Evolutionary conservation across 2,329 filamentous ascomycete genomes (phyloP), one percentile per base, ranked within the genome.

Genomic region (Xylaria sp.): DNA sequence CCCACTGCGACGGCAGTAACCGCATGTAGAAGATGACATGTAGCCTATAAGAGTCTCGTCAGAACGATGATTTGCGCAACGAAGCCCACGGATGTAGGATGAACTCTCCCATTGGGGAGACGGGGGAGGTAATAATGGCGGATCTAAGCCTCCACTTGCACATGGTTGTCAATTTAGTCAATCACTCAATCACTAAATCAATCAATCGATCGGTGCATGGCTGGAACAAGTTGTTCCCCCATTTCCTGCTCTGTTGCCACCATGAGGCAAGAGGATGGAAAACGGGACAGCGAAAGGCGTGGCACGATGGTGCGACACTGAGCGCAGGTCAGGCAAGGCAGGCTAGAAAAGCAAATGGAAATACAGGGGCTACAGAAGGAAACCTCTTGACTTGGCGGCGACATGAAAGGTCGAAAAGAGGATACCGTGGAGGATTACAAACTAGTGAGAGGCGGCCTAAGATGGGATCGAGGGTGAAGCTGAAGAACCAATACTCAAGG

Each of bases 1-100:
- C 60, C 81, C 82, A 75, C 77, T 69, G 51, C 72, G 57, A 71
- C 64, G 68, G 49, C 72, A 73, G 64, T 73, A 73, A 52, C 72
- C 72, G 54, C 72, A 73, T n/a, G 49, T 62, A 56, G 62, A 65
- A 33, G 72, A 72, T 25, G 64, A 51, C 66, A 65, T 59, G 43
- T 72, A 73, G 59, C 72, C 72, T 73, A 48, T 25, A 67, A 66
- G 20, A 64, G 52, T 49, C n/a, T 57, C 57, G 67, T 72, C 41
- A 73, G 66, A 69, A 68, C 61, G 18, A 15, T 31, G 31, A 52
- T 43, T 57, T 56, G 51, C 60, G 48, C n/a, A 51, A 57, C 28
- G 5, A 46, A 31, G 59, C 28, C 25, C 39, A 58, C 36, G 36
- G 57, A 65, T 64, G 25, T 41, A 49, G 25, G 39, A 28, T 25